Base-by-base conservation (phyloP, 1,284 basidiomycete genomes). In the Cutaneotrichosporon mucoides region DNA sequence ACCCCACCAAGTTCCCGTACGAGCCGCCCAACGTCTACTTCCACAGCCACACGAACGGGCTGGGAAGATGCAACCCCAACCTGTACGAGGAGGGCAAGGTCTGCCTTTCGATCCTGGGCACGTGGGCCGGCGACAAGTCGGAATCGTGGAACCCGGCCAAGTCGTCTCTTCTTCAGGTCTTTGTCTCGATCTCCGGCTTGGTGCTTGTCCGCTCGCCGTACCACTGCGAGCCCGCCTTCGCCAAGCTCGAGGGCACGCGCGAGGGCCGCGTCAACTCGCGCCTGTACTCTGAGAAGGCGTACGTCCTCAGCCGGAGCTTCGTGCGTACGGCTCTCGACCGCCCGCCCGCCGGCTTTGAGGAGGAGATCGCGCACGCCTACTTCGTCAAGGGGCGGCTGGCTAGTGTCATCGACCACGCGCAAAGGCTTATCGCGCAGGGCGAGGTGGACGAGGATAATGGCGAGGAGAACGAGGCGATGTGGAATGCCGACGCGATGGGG, bases 1-100 rank as follows among this genome's bases (percentile, higher is more conserved):
- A 90, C 70, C 88, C 89, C 6, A 86, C 87, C 2, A 79, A 73
- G 70, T 97, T 92, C 75, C 93, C 93, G 2, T 83, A 88, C 66
- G 86, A 85, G 64, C 92, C 93, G 5, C 93, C 93, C 0, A 81
- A 86, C 46, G 93, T 93, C 4, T 88, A 92, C 78, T 97, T 96
- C 77, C 83, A 88, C 61, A 92, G 90, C 63, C 95, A 92, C 89
- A 96, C 93, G 10, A 90, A 91, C 73, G 92, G 91, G 9, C 92
- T 92, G 69, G 92, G 92, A 15, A 82, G 91, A 81, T 89, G 88
- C 86, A 79, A 71, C 57, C 75, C 81, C 33, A 96, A 97, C 76
- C 79, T 96, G 51, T 97, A 97, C 69, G 92, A 95, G 72, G 93
- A 97, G 68, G 92, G 92, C 47, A 95, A 95, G 76, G 92, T 97